Percentiles rank a stretch among this genome's conserved stretches.
phyloP scores from a whole-genome alignment of 805 yeast species.

The Diddensiella caesifluorescens region DNA sequence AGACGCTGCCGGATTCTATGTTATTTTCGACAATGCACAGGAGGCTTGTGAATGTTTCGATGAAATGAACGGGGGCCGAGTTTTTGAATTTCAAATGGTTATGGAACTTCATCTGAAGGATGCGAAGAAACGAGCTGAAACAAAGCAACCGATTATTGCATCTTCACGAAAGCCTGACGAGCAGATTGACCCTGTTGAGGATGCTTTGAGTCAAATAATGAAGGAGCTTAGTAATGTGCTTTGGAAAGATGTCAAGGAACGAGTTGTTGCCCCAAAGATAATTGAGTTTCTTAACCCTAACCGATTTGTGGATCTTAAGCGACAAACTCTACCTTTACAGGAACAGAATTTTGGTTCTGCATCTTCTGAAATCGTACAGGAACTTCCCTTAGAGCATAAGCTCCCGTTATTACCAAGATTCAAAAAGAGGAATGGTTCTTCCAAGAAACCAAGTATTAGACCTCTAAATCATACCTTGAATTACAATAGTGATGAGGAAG shows the following conservation, averaged over 20 bases:
- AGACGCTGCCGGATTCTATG: slow-evolving; percentile 60
- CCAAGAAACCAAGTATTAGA: slow-evolving; percentile 19
- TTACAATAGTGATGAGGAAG: slow-evolving; percentile 25
- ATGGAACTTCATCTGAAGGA: slow-evolving; percentile 46
- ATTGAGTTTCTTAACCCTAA: slow-evolving; percentile 54
- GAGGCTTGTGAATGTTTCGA: slow-evolving; percentile 59
- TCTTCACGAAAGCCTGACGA: not conserved
- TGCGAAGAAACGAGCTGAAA: not conserved
- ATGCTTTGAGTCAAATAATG: slow-evolving; percentile 52
- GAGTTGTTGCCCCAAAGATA: slow-evolving; percentile 64
- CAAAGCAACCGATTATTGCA: not conserved
- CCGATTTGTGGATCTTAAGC: slow-evolving; percentile 11
- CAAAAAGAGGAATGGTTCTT: slow-evolving; percentile 20
- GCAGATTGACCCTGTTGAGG: slow-evolving; percentile 40
- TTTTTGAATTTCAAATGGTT: slow-evolving; percentile 43
- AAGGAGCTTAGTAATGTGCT: slow-evolving; percentile 61
- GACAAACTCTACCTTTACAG: not conserved
- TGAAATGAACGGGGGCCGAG: slow-evolving; percentile 52
- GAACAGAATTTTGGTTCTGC: not conserved
- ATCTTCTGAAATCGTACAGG: slow-evolving; percentile 4
- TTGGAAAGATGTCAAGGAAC: slow-evolving; percentile 66
- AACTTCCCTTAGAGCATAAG: slow-evolving; percentile 2
- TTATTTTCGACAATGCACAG: slow-evolving; percentile 56
- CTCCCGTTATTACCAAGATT: slow-evolving; percentile 28
- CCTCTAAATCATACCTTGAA: slow-evolving; percentile 31